phyloP scores from a whole-genome alignment of 306 rosid species.

The Vigna mungo region DNA sequence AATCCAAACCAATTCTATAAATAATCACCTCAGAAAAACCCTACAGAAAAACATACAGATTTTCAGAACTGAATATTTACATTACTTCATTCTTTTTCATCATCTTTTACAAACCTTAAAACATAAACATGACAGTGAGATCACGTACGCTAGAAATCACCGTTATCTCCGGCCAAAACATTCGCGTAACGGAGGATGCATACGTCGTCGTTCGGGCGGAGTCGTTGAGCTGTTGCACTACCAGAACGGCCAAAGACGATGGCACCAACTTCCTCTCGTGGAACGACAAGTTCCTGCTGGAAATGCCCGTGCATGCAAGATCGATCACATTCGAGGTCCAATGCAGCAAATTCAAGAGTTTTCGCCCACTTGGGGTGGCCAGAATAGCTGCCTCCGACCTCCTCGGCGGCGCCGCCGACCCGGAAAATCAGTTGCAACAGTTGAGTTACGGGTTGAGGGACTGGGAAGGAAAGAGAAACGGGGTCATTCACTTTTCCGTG shows the following conservation, averaged over 20 bases:
- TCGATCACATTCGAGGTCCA: constrained; percentile 56
- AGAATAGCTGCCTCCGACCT: constrained; percentile 56
- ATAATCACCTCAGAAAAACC: neutral
- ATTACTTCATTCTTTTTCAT: neutral
- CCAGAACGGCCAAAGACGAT: constrained; percentile 43
- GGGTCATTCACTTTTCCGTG: constrained; percentile 64
- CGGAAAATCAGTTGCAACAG: constrained; percentile 47
- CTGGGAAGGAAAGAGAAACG: constrained; percentile 55
- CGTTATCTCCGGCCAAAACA: constrained; percentile 52
- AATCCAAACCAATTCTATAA: neutral
- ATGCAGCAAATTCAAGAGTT: constrained; percentile 45
- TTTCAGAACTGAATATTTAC: neutral
- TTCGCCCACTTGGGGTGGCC: constrained; percentile 49
- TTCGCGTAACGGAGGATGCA: constrained; percentile 43
- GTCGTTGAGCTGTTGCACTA: constrained; percentile 30
- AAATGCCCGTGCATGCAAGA: constrained; percentile 51
- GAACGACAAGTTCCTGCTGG: constrained; percentile 55
- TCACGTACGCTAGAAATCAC: constrained; percentile 56
- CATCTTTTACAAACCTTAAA: neutral
- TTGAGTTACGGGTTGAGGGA: constrained; percentile 69
- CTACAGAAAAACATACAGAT: neutral
- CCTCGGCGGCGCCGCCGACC: neutral
- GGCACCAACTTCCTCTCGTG: constrained; percentile 44
- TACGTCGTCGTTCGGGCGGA: constrained; percentile 54
- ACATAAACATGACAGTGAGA: neutral